These are phyloP conservation scores for Neurospora sp. DNA, from an alignment of 495 filamentous ascomycete genomes.

Conservation along the genomic window DNA sequence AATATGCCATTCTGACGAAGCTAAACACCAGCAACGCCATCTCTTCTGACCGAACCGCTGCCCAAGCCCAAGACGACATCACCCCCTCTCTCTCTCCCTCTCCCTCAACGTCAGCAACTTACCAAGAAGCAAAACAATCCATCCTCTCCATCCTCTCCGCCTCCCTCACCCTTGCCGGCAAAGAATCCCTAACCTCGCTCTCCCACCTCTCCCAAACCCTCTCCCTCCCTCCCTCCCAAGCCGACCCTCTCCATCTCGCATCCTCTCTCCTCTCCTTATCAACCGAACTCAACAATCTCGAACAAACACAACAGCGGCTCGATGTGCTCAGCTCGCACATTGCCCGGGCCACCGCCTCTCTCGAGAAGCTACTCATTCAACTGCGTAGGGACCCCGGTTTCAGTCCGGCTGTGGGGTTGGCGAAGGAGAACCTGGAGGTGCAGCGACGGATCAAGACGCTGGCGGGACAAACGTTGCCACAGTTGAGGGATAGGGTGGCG, in stretches of 20 bases:
- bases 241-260: constrained; percentile 22
- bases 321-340: constrained; percentile 32
- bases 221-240: constrained; percentile 24
- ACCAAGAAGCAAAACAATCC: constrained; percentile 12
- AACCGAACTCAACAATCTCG: constrained; percentile 25
- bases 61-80: not conserved
- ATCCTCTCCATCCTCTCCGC: constrained; percentile 24
- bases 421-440: constrained; percentile 52
- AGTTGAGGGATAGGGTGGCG: constrained; percentile 35
- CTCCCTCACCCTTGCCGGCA: constrained; percentile 26
- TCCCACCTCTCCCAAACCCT: constrained; percentile 28
- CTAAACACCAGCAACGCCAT: not conserved
- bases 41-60: not conserved
- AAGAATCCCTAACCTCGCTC: constrained; percentile 31
- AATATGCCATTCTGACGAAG: constrained; percentile 46
- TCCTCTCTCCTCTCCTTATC: constrained; percentile 29
- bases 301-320: constrained; percentile 33
- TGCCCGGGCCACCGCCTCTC: constrained; percentile 5
- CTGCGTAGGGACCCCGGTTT: constrained; percentile 24
- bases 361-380: not conserved
- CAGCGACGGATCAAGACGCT: constrained; percentile 51
- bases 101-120: constrained; percentile 25
- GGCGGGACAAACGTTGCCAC: constrained; percentile 41
- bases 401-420: constrained; percentile 39
- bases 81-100: constrained; percentile 7